A percentile compares a stretch with the other conserved stretches of the same genome.
Conservation (phyloP, 1,139 yeast species). For the Taphrina communis region DNA sequence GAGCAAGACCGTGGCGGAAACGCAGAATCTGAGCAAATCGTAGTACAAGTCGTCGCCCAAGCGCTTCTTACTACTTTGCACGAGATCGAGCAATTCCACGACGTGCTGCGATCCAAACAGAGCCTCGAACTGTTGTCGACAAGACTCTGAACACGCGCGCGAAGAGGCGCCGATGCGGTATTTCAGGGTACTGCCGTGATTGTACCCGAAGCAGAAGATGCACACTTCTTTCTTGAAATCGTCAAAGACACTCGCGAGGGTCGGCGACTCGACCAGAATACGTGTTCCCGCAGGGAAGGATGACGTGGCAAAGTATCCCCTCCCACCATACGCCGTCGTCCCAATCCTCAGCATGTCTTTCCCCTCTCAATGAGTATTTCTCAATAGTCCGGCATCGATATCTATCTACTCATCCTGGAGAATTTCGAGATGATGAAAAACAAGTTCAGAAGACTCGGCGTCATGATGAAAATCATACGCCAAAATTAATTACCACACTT, state of each 20-base stretch:
- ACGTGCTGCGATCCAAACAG: not conserved
- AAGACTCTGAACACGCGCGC: conserved; percentile 37
- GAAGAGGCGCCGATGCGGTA: conserved; percentile 45
- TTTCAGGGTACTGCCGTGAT: conserved; percentile 60
- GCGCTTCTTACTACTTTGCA: not conserved
- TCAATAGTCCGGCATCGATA: no score
- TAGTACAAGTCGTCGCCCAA: conserved; percentile 48
- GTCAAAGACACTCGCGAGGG: conserved; percentile 59
- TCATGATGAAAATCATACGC: not conserved
- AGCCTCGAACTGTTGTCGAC: not conserved
- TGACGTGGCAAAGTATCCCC: conserved; percentile 65
- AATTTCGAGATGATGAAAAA: no score
- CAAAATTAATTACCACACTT: conserved; percentile 6
- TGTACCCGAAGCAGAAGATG: conserved; percentile 61
- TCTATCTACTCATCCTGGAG: no score
- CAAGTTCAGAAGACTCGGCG: not conserved
- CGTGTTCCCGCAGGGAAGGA: conserved; percentile 56
- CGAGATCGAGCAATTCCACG: not conserved
- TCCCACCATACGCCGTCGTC: conserved; percentile 57
- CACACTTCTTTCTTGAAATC: conserved; percentile 73
- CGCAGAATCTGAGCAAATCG: conserved; percentile 64
- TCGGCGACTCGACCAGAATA: conserved; percentile 55
- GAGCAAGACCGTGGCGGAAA: conserved; percentile 55
- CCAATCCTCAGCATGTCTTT: conserved; percentile 44
- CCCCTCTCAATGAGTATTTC: not conserved